Base-by-base conservation (phyloP, 2,329 filamentous ascomycete genomes). In the Cercospora zeina region DNA sequence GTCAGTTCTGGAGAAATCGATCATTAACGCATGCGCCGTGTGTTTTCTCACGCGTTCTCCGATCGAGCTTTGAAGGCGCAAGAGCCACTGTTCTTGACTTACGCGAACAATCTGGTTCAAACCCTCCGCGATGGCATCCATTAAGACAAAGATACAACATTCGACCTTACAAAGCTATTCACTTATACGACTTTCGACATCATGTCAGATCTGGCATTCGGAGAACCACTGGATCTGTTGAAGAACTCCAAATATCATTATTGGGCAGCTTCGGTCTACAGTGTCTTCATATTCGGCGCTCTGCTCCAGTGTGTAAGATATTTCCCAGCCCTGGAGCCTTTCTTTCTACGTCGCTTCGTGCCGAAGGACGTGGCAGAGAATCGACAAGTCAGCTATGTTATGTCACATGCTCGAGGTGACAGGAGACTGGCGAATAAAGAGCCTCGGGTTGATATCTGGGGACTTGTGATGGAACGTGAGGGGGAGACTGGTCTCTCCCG, bases 81-180 rank as follows among this genome's bases (percentile, higher is more conserved):
- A 59, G 74, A 78, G 65, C 70, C 72, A 1, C 72, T 77, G 67
- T 54, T 82, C 63, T 70, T 73, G 59, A 63, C 66, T 0, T 79
- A 81, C 64, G 74, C 79, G 21, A 70, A 76, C 51, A 63, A 79
- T 8, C 73, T 81, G 36, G 72, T 81, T 24, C 50, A 69, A 6
- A 73, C 72, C 30, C 64, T 81, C 30, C 70, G 67, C 62, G 73
- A 72, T 66, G 34, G 34, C 9, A 37, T 37, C 13, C 4, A 37
- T 13, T 11, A 37, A 37, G 69, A 63, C 21, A 57, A 33, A 13
- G 68, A 74, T 10, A 55, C 70, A 70, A 5, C 54, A 37, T 37
- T 37, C 13, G 34, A 65, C 8, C 69, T 68, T 64, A 70, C 66
- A 54, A 72, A 72, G 58, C 74, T 67, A 49, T 70, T 71, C 0